Base-by-base conservation (phyloP, 106 monocot species). In the Vanilla planifolia region DNA sequence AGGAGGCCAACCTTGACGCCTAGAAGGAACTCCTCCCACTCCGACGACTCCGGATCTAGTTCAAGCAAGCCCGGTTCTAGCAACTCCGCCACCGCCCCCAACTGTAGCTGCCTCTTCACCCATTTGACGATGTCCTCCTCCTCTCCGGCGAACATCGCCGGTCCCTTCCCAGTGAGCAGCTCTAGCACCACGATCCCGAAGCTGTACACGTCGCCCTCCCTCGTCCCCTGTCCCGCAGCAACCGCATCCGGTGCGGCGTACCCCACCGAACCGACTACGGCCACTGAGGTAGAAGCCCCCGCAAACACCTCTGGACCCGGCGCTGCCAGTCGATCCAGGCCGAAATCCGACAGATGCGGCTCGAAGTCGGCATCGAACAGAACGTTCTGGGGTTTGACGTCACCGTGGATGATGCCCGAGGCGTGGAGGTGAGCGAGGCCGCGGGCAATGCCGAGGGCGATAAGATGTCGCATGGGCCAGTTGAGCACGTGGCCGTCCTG, bases 361-460 rank as follows among this genome's bases (percentile, higher is more conserved):
- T 95, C 94, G 55, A 95, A 95, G 67, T 95, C 94, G 21, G 94
- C 89, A 48, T 95, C 89, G 66, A 95, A 95, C 5, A 95, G 80
- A 14, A 95, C 67, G 75, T 76, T 95, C 70, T 89, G 85, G n/a
- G 94, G 89, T 73, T 86, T 89, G 48, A 95, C 77, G 75, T 95
- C 94, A 44, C 89, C 89, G 55, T 95, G 94, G 22, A 95, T 60
- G 33, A 89, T 73, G n/a, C 55, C 71, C 29, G 75, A 65, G 42
- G 73, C 37, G 69, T 96, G 95, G 28, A 96, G 79, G 58, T 81
- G 84, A 2, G 79, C 81, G 0, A 96, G 73, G 6, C 95, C 95
- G 7, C 90, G 80, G 1, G 95, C 90, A 6, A 87, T 78, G 29
- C 95, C 95, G 11, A 90, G 84, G 3, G 87, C 95, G 55, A 96